Conservation (phyloP, 208 protist species). For the Trypanosoma lewisi region DNA sequence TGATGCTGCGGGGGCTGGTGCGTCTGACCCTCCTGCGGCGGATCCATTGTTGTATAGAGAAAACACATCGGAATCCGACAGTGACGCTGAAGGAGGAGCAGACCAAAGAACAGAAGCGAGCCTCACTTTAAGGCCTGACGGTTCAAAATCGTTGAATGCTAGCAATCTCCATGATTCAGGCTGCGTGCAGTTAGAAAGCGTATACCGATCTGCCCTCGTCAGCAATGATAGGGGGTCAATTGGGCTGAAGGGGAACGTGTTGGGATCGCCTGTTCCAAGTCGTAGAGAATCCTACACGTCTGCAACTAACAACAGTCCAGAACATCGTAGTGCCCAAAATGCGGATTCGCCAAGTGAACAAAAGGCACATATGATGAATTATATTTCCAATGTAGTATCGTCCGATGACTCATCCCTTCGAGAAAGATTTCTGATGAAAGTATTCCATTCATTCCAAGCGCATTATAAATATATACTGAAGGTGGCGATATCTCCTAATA, state of each 20-base stretch:
- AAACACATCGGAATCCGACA: neutral
- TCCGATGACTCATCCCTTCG: slow-evolving; percentile 19
- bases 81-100: neutral
- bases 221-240: slow-evolving; percentile 43
- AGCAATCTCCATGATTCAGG: slow-evolving; percentile 11
- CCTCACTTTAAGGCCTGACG: neutral
- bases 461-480: slow-evolving; percentile 91
- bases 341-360: neutral
- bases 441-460: slow-evolving; percentile 74
- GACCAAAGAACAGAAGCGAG: neutral
- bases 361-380: neutral
- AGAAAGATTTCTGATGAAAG: slow-evolving; percentile 58
- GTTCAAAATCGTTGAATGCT: neutral
- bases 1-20: too few species aligned
- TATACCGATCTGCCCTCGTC: slow-evolving; percentile 67
- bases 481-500: slow-evolving; percentile 69
- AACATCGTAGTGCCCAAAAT: neutral
- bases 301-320: neutral
- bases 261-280: neutral
- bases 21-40: too few species aligned
- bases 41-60: slow-evolving; percentile 9
- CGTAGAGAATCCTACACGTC: slow-evolving; percentile 6
- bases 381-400: slow-evolving; percentile 2
- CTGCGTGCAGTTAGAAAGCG: slow-evolving; percentile 25
- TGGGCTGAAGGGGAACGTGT: neutral